Evolutionary conservation across 106 monocot species (phyloP).

Genomic region (Acanthochlamys bracteata): DNA sequence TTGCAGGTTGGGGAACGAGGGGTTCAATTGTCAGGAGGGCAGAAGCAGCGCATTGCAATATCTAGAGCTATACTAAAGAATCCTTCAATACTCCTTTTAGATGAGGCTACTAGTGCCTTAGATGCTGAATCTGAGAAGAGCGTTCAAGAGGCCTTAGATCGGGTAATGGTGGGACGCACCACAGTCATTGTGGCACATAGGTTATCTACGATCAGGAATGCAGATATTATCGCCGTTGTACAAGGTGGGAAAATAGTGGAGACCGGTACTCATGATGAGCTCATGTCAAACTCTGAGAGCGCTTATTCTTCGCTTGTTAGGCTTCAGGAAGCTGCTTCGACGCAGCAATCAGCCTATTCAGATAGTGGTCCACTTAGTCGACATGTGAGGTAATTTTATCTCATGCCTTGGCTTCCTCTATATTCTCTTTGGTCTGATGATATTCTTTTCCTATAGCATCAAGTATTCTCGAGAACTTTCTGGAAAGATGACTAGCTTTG

Average conservation of each 20-base stretch:
- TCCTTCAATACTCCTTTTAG: slow-evolving; percentile 88
- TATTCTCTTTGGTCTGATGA: not conserved
- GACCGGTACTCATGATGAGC: slow-evolving; percentile 83
- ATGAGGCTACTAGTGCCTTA: slow-evolving; percentile 84
- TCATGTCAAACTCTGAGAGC: slow-evolving; percentile 42
- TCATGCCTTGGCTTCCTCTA: too few species aligned
- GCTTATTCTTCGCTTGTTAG: slow-evolving; percentile 64
- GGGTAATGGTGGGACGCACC: slow-evolving; percentile 74
- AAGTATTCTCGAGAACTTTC: slow-evolving; percentile 67
- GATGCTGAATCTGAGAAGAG: slow-evolving; percentile 77
- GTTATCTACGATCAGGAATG: slow-evolving; percentile 64
- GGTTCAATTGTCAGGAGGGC: slow-evolving; percentile 67
- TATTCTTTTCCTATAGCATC: slow-evolving; percentile 24
- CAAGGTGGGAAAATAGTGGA: slow-evolving; percentile 54
- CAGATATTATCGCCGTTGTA: slow-evolving; percentile 66
- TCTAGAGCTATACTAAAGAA: slow-evolving; percentile 91
- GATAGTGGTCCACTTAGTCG: slow-evolving; percentile 28
- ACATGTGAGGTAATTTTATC: slow-evolving; percentile 43
- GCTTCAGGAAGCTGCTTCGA: slow-evolving; percentile 47
- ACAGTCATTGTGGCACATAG: slow-evolving; percentile 65
- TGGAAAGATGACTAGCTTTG: slow-evolving; percentile 48
- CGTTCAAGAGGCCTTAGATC: slow-evolving; percentile 73
- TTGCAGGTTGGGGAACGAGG: slow-evolving; percentile 69
- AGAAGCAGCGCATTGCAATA: slow-evolving; percentile 74
- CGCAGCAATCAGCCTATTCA: slow-evolving; percentile 11